phyloP scores from a whole-genome alignment of 208 protist genomes.

The Chromosphaera perkinsii region DNA sequence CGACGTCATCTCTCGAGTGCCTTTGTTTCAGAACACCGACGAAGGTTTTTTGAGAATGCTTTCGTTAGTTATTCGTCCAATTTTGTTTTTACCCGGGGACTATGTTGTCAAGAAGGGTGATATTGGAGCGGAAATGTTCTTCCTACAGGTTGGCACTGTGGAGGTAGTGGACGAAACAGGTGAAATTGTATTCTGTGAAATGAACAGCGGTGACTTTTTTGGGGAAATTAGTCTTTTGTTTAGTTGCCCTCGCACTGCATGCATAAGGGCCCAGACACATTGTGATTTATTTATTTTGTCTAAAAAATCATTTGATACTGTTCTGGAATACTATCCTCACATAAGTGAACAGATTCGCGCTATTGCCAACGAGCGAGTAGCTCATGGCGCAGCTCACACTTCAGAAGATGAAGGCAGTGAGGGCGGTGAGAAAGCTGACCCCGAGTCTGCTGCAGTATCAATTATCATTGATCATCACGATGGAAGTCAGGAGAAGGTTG shows the following conservation, averaged over 20 bases:
- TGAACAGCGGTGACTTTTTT: slow-evolving; percentile 14
- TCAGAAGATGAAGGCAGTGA: no score
- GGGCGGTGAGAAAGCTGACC: no score
- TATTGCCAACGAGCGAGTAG: neutral
- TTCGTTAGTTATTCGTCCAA: neutral
- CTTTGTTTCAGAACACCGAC: slow-evolving; percentile 2
- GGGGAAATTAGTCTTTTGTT: slow-evolving; percentile 12
- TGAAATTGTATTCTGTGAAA: neutral
- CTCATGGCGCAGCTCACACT: no score
- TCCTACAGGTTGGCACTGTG: slow-evolving; percentile 4
- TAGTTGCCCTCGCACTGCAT: neutral
- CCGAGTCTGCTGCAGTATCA: no score
- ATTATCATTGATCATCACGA: no score
- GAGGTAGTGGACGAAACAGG: slow-evolving; percentile 9
- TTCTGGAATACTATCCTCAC: slow-evolving; percentile 10
- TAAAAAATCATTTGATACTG: slow-evolving; percentile 9
- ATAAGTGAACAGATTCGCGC: neutral
- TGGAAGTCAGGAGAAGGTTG: no score
- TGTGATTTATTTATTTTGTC: slow-evolving; percentile 5
- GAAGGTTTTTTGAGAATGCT: neutral
- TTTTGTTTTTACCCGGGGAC: slow-evolving; percentile 9
- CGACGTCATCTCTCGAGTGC: neutral
- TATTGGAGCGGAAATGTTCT: slow-evolving; percentile 9
- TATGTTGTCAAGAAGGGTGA: slow-evolving; percentile 16
- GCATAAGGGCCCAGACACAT: slow-evolving; percentile 5